Percentiles rank a stretch among this genome's conserved stretches.
These are phyloP conservation scores for Canavalia gladiata DNA, from an alignment of 306 rosid species.

Conservation along the genomic window DNA sequence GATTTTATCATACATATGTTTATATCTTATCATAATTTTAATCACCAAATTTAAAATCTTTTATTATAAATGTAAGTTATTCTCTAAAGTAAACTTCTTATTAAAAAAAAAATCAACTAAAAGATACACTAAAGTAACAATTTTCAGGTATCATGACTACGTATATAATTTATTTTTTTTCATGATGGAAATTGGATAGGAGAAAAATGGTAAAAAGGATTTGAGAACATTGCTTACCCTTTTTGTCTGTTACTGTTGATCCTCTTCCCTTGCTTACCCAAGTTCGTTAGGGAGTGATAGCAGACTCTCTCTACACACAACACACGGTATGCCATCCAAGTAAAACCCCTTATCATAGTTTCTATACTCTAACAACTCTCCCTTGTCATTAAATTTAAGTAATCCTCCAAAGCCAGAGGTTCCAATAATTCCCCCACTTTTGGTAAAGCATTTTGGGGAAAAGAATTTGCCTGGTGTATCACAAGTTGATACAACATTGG, in stretches of 20 bases:
- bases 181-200: not conserved
- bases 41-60: too few relatives aligned
- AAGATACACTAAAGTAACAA: not conserved
- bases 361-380: not conserved
- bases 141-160: not conserved
- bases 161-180: not conserved
- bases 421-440: constrained; percentile 19
- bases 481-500: not conserved
- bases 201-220: not conserved
- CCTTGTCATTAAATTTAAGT: not conserved
- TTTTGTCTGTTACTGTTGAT: not conserved
- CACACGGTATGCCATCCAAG: not conserved
- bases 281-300: not conserved
- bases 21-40: too few relatives aligned
- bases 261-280: not conserved
- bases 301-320: not conserved
- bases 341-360: too few relatives aligned
- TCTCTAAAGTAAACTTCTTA: too few relatives aligned
- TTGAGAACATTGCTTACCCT: not conserved
- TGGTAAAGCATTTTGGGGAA: not conserved
- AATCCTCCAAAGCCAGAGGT: not conserved
- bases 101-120: not conserved
- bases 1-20: too few relatives aligned
- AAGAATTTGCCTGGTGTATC: not conserved
- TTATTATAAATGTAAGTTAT: too few relatives aligned